phyloP scores from a whole-genome alignment of 345 rosid species.

The Corymbia maculata region DNA sequence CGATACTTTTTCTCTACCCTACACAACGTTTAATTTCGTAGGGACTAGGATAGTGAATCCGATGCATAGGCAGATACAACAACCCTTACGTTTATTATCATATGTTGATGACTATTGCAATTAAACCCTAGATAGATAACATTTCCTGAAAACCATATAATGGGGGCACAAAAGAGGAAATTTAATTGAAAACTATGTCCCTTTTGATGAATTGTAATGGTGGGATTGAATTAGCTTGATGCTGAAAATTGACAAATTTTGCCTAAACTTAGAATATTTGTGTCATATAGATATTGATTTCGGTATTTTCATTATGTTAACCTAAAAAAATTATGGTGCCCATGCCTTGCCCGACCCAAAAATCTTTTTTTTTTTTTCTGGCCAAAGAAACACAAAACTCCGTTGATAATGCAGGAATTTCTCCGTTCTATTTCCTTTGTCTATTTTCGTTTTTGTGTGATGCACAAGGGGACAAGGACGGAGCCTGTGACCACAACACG shows the following conservation, averaged over 20 bases:
- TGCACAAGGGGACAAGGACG: neutral
- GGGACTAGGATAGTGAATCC: neutral
- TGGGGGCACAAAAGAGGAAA: neutral
- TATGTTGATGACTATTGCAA: neutral
- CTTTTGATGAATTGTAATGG: neutral
- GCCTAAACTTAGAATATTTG: too few species aligned
- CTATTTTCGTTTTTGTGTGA: neutral
- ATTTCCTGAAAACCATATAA: neutral
- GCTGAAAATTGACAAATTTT: neutral
- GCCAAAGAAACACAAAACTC: neutral
- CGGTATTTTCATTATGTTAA: neutral
- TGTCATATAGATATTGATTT: neutral
- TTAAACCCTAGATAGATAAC: neutral
- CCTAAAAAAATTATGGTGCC: neutral
- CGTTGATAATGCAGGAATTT: neutral
- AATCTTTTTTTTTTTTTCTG: neutral
- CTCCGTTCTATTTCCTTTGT: neutral
- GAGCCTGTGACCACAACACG: neutral
- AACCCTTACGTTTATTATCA: neutral
- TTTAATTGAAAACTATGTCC: neutral
- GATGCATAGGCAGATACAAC: neutral
- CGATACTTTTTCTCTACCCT: neutral
- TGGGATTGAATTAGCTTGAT: neutral
- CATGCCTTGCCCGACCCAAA: neutral
- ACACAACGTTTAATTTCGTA: neutral